Percentiles rank a stretch among this genome's conserved stretches.
Conservation (phyloP, 768 basidiomycete genomes). For the Russula compacta region DNA sequence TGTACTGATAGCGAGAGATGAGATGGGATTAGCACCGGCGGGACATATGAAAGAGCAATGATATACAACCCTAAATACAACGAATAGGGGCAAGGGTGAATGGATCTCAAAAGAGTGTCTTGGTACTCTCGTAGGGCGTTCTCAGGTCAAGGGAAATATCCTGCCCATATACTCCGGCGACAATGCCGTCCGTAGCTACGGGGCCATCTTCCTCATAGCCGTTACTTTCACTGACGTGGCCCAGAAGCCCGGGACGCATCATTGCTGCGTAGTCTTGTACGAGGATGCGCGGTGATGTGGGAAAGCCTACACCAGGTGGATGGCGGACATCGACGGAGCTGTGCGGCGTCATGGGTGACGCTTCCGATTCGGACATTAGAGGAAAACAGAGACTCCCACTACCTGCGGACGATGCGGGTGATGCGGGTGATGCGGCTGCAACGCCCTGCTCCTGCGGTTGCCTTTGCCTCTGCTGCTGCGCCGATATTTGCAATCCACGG, state of each 20-base stretch:
- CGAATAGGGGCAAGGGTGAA: not conserved
- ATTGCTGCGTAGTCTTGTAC: not conserved
- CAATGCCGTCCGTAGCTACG: not conserved
- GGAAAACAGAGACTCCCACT: constrained; percentile 5
- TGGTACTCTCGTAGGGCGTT: not conserved
- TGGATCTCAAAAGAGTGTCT: not conserved
- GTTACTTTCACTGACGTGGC: not conserved
- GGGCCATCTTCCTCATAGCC: not conserved
- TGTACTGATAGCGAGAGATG: constrained; percentile 6
- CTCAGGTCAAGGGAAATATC: not conserved
- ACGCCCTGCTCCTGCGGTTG: not conserved
- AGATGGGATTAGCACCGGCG: not conserved
- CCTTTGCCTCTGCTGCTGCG: not conserved
- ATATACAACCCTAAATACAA: not conserved
- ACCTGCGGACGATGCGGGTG: constrained; percentile 6
- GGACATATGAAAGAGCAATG: not conserved
- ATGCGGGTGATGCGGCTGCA: constrained; percentile 4
- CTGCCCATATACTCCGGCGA: constrained; percentile 1
- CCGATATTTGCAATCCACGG: not conserved
- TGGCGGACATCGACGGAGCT: constrained; percentile 3
- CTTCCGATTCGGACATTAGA: constrained; percentile 7
- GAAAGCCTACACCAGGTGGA: not conserved
- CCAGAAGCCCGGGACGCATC: not conserved
- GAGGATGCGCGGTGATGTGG: not conserved
- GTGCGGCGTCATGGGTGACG: constrained; percentile 17